These are phyloP conservation scores for Chimonanthus praecox DNA, from an alignment of 164 flowering plant genomes.

Conservation along the genomic window DNA sequence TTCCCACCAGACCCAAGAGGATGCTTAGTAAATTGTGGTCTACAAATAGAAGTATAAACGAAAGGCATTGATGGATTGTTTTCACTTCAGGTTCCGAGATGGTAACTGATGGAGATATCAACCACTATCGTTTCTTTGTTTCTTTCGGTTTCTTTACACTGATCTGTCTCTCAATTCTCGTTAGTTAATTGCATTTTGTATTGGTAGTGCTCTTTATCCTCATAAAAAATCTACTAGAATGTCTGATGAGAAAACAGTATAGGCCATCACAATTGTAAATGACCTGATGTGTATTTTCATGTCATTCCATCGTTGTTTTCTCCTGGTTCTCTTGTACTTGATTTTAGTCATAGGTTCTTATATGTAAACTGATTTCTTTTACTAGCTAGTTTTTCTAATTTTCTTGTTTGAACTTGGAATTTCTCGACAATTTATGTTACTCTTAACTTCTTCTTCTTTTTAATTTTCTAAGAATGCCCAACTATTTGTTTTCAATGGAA, in stretches of 20 bases:
- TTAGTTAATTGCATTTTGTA: neutral
- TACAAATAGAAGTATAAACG: slow-evolving; percentile 48
- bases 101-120: neutral
- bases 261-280: neutral
- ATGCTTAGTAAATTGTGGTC: slow-evolving; percentile 86
- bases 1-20: slow-evolving; percentile 65
- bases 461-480: too few relatives aligned
- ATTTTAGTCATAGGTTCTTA: neutral
- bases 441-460: neutral
- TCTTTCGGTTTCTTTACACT: neutral
- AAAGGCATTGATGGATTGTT: slow-evolving; percentile 45
- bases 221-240: neutral
- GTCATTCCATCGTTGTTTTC: neutral
- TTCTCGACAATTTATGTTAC: neutral
- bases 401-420: neutral
- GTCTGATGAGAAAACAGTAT: neutral
- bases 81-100: neutral
- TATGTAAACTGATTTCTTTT: neutral
- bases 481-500: too few relatives aligned
- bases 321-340: too few relatives aligned
- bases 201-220: neutral
- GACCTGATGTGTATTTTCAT: neutral
- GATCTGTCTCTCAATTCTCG: neutral
- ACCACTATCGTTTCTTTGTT: neutral
- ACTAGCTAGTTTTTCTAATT: too few relatives aligned